Evolutionary conservation across 768 basidiomycete species (phyloP), one percentile per base, ranked within the genome.

Genomic region (Amanita pallidorosea): DNA sequence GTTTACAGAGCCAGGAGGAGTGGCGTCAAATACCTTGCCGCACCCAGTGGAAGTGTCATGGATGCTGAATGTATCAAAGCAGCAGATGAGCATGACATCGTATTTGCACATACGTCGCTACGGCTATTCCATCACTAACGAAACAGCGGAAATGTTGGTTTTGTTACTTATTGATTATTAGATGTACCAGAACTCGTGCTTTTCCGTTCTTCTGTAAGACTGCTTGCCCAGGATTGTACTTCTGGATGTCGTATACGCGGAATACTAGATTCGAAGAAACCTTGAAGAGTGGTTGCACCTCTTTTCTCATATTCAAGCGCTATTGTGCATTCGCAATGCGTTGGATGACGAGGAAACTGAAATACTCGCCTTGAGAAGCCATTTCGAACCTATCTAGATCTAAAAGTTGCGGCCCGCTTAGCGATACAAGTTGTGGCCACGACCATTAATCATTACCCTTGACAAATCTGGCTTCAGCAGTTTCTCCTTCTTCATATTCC

Each of bases 11-110:
- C 91, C 46, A 75, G 79, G 66, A 85, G 88, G 74, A 94, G 91
- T 54, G 96, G 96, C 0, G 94, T 92, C 45, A 80, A 70, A 62
- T 97, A 96, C 67, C 74, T 99, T 43, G 92, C 91, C 22, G 92
- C 94, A 6, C 86, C 89, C 2, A 80, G 84, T 45, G 96, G 96
- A 44, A 93, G 89, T 58, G 92, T 99, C 54, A 98, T 98, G 95
- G 96, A 99, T 61, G 81, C 67, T 41, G 95, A 94, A 65, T 95
- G 96, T 61, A 84, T 99, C 72, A 92, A 90, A 69, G 90, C 92
- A 2, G 95, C 95, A 9, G 85, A 99, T 66, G 96, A 98, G 69
- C 84, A 88, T 59, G 77, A 71, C 35, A 88, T 97, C 40, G 87
- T 94, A 53, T 98, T 96, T 67, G 84, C 83, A 43, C 93, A 96